These are phyloP conservation scores for Xylariaceae sp. DNA, from an alignment of 2,329 filamentous ascomycete genomes.

Conservation along the genomic window DNA sequence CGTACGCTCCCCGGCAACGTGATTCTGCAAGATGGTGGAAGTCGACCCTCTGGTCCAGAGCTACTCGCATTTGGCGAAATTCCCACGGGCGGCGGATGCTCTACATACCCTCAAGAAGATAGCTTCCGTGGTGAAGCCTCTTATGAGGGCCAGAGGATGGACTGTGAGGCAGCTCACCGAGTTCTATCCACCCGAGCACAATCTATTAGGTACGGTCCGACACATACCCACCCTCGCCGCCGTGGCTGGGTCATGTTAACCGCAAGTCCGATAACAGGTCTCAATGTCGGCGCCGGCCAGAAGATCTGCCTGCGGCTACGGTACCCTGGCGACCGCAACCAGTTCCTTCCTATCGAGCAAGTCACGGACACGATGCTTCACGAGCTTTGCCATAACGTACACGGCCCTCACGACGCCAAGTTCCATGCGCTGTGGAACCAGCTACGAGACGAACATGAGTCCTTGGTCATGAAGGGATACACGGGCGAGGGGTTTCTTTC, in stretches of 20 bases:
- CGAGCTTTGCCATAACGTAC: constrained; percentile 82
- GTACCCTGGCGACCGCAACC: constrained; percentile 62
- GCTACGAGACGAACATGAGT: constrained; percentile 76
- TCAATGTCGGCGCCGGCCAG: constrained; percentile 71
- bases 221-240: background rate
- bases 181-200: constrained; percentile 70
- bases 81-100: constrained; percentile 42
- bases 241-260: background rate
- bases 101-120: constrained; percentile 64
- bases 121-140: constrained; percentile 84
- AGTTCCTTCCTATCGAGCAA: constrained; percentile 74
- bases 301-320: constrained; percentile 79
- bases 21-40: constrained; percentile 34
- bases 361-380: constrained; percentile 89
- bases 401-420: constrained; percentile 72
- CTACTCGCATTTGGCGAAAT: constrained; percentile 41
- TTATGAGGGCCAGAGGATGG: constrained; percentile 85
- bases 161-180: constrained; percentile 72
- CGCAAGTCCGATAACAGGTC: constrained; percentile 35
- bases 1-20: no score
- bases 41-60: constrained; percentile 38
- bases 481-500: constrained; percentile 85
- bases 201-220: constrained; percentile 56
- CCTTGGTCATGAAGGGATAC: constrained; percentile 71
- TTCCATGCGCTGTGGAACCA: constrained; percentile 89